Base-by-base conservation (phyloP, 495 filamentous ascomycete species). In the Amphirosellinia nigrospora region DNA sequence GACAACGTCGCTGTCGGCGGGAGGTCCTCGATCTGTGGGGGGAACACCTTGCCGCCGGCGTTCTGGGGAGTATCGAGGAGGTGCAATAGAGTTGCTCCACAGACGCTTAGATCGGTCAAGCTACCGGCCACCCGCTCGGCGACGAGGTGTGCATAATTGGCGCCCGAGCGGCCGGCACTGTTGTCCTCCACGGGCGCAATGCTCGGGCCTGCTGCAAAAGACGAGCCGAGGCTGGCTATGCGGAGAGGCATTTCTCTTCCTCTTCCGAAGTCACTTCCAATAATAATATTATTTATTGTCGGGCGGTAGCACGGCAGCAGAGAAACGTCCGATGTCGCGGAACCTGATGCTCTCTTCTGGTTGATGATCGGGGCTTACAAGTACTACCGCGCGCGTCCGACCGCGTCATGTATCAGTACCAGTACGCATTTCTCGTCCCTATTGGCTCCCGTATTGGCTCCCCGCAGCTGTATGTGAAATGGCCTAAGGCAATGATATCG, bases 121-220 rank as follows among this genome's bases (percentile, higher is more conserved):
- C 3, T 32, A 15, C 48, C 64, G 36, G 72, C 65, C 19, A 82
- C 71, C n/a, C 70, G 71, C 41, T 71, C 19, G 2, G 81, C 74
- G 6, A 85, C 70, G 2, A 83, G 77, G 66, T 80, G 78, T 0
- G 83, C 76, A 70, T 82, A 85, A 66, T 85, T 85, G 39, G 75
- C 74, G 21, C 64, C 74, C 48, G 82, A 84, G 61, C 81, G 82
- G 1, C 78, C 78, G 19, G 79, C 78, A 7, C 55, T 50, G 3
- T 71, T 65, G 70, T 78, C 64, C 21, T 76, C 73, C 71, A 79
- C 74, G 16, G 83, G 82, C 32, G 69, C 70, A 50, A 85, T 84
- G 69, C 72, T 76, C n/a, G 82, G 82, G 1, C 83, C 83, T 4
- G 83, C 80, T 23, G 82, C 82, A 71, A 84, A 85, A 39, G 82